A percentile compares a stretch with the other conserved stretches of the same genome.
phyloP scores from a whole-genome alignment of 768 basidiomycete genomes.

The Austroboletus eburneus region DNA sequence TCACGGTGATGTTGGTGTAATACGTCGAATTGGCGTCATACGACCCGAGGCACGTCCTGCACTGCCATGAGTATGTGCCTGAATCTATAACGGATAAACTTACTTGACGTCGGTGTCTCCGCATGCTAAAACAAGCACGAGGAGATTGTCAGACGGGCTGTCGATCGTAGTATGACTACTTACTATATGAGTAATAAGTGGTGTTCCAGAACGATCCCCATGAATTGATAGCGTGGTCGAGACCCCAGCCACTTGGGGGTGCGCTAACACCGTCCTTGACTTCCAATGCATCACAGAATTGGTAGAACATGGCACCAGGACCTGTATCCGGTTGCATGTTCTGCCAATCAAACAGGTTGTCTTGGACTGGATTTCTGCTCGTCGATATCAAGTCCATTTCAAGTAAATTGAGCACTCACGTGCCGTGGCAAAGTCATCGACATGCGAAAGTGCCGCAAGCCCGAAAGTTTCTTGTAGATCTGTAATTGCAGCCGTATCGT shows the following conservation, averaged over 20 bases:
- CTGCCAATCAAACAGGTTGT: slow-evolving; percentile 68
- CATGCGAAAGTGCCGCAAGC: slow-evolving; percentile 49
- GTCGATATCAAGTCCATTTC: slow-evolving; percentile 6
- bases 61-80: neutral
- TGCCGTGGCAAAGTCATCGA: slow-evolving; percentile 65
- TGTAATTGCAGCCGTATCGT: slow-evolving; percentile 45
- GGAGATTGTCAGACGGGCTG: too few species aligned
- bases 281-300: slow-evolving; percentile 39
- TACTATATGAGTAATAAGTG: slow-evolving; percentile 44
- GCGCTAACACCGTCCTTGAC: slow-evolving; percentile 41
- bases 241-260: slow-evolving; percentile 51
- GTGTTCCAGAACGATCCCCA: slow-evolving; percentile 59
- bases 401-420: slow-evolving; percentile 27
- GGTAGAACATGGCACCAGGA: slow-evolving; percentile 32
- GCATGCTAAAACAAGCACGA: slow-evolving; percentile 43
- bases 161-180: slow-evolving; percentile 23
- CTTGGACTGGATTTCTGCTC: slow-evolving; percentile 37
- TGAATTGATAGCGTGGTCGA: slow-evolving; percentile 53
- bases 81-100: slow-evolving; percentile 18
- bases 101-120: slow-evolving; percentile 44
- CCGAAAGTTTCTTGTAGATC: slow-evolving; percentile 57
- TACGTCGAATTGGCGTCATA: slow-evolving; percentile 35
- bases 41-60: slow-evolving; percentile 37
- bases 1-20: slow-evolving; percentile 53
- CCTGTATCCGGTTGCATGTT: slow-evolving; percentile 48